Evolutionary conservation across 2,329 filamentous ascomycete species (phyloP), one percentile per base, ranked within the genome.

Genomic region (Fusarium sp.): DNA sequence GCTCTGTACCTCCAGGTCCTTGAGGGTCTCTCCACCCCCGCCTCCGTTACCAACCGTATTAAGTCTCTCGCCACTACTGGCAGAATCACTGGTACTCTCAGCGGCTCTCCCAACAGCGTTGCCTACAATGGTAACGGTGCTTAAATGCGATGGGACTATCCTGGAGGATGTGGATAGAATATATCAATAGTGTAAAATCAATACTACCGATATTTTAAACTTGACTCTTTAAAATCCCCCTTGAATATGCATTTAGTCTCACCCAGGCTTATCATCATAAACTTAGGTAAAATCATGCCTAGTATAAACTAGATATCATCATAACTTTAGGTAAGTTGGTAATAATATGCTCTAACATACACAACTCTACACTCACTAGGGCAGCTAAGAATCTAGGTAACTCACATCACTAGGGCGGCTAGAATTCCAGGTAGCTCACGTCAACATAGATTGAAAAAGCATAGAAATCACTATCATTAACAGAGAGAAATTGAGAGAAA

Each of bases 1-100:
- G 83, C 71, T 37, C 80, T 83, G 19, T 85, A 85, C 71, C 79
- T 86, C 33, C 77, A 89, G 68, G 82, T 82, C 23, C 85, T 88
- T 21, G 81, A 89, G 69, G 61, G 62, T 32, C 71, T 77, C 49
- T 72, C 68, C 44, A 83, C 82, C 28, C 87, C 88, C 8, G 80
- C 83, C 57, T 83, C 82, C 32, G 82, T 89, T 28, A 81, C 80
- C 60, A 65, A 77, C 66, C 81, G 84, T 43, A 83, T 88, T 65
- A 80, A 82, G 75, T 76, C 82, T 40, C 81, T 88, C 46, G 80
- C 81, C 15, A 83, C 81, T 52, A 82, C 82, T 73, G 82, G 82
- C 60, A 79, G 79, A 28, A 64, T 86, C 70, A 80, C 82, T 43
- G 81, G 81, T 47, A 75, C 70, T 64, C 76, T 85, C 4, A 80